Evolutionary conservation across 495 filamentous ascomycete genomes (phyloP), one percentile per base, ranked within the genome.

Genomic region (Lineolata rhizophorae): DNA sequence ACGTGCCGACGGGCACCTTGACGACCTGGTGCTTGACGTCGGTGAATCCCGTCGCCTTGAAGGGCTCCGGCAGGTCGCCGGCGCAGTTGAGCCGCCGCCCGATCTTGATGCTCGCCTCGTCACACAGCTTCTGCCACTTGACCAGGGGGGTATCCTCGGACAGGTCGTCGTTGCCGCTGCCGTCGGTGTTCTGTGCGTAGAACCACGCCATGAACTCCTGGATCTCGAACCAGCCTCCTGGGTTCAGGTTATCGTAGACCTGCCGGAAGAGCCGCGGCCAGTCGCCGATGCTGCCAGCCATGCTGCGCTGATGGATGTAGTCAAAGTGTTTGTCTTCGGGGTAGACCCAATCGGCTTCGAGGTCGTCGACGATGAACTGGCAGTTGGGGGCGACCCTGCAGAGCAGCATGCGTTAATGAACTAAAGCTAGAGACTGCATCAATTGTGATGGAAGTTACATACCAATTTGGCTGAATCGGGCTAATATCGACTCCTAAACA

Each of bases 131-230:
- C 27, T 29, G 27, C n/a, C n/a, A n/a, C n/a, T n/a, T n/a, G n/a
- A n/a, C n/a, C n/a, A n/a, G n/a, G n/a, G n/a, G n/a, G n/a, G n/a
- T n/a, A n/a, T n/a, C n/a, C n/a, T n/a, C n/a, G n/a, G n/a, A n/a
- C n/a, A n/a, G 27, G 34, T n/a, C n/a, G n/a, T n/a, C n/a, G n/a
- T n/a, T n/a, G n/a, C n/a, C n/a, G n/a, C n/a, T 44, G 2, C 40
- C 40, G 31, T 52, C 49, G 32, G 47, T 46, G 17, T 8, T 9
- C 31, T 33, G 14, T 18, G 19, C 13, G n/a, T n/a, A n/a, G n/a
- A n/a, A n/a, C 18, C n/a, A 12, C 18, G 19, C 31, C 32, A 20
- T 22, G 12, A 29, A 13, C 20, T 35, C 32, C 20, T 35, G 32
- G 3, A 35, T 11, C 32, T 35, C 32, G 9, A 35, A 6, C 32